Percentiles rank a stretch among this genome's conserved stretches.
Conservation (phyloP, 208 protist genomes). For the Tritrichomonas foetus region DNA sequence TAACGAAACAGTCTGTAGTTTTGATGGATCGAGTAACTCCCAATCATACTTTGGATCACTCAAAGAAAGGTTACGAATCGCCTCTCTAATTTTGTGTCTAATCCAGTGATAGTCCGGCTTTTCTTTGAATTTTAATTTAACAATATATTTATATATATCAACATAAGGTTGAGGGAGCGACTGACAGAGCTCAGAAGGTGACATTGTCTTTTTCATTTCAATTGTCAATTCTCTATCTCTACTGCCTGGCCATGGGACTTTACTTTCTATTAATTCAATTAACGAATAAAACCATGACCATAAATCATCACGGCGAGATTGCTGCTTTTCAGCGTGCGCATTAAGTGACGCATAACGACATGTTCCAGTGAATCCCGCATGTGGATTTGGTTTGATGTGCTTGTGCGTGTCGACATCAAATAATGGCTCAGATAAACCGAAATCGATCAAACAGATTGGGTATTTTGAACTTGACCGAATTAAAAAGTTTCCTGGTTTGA, state of each 20-base stretch:
- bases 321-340: not conserved
- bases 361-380: not conserved
- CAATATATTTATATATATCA: not conserved
- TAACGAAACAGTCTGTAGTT: no score
- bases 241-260: not conserved
- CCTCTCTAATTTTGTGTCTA: not conserved
- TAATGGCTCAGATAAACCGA: not conserved
- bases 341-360: not conserved
- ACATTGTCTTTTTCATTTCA: not conserved
- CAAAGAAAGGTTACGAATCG: not conserved
- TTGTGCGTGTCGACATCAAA: not conserved
- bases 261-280: not conserved
- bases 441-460: not conserved
- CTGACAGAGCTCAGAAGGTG: not conserved
- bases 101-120: not conserved
- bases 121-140: not conserved
- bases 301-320: not conserved
- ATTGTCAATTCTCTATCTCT: not conserved
- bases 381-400: not conserved
- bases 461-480: not conserved
- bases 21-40: not conserved
- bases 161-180: not conserved
- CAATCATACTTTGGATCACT: not conserved
- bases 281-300: not conserved
- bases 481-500: slow-evolving; percentile 16